Percentiles rank a stretch among this genome's conserved stretches.
Conservation (phyloP, 2,329 filamentous ascomycete species). For the Shiraia sp. region DNA sequence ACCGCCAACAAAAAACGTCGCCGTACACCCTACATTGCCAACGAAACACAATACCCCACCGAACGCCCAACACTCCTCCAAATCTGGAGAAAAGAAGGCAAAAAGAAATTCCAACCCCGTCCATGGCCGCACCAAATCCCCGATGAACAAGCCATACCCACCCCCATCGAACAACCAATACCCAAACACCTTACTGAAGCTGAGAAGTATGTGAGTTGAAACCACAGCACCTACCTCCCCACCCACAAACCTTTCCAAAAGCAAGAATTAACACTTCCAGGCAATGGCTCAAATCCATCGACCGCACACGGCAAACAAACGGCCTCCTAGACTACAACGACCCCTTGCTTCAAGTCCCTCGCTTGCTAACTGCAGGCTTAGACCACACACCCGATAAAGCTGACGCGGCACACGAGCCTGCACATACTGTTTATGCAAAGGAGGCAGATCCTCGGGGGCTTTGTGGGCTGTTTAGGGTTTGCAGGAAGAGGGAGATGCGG, state of each 20-base stretch:
- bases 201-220: conserved; percentile 5
- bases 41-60: background rate
- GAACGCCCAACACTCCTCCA: conserved; percentile 1
- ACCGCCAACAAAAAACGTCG: conserved; percentile 1
- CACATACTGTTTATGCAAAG: background rate
- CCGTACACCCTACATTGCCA: conserved; percentile 3
- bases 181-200: background rate
- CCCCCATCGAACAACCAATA: no score
- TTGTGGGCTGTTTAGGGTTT: conserved; percentile 3
- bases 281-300: conserved; percentile 1
- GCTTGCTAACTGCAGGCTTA: background rate
- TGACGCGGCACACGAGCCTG: background rate
- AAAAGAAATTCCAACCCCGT: background rate
- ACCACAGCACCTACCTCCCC: no score
- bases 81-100: conserved; percentile 8
- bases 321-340: background rate
- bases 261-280: background rate
- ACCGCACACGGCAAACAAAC: conserved; percentile 1
- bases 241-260: background rate
- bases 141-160: background rate
- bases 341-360: background rate
- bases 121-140: no score
- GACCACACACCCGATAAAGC: background rate
- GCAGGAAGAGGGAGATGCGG: background rate
- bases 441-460: background rate